These are phyloP conservation scores for Cryptosporidium parvum DNA, from an alignment of 169 alveolate species.

Conservation along the genomic window DNA sequence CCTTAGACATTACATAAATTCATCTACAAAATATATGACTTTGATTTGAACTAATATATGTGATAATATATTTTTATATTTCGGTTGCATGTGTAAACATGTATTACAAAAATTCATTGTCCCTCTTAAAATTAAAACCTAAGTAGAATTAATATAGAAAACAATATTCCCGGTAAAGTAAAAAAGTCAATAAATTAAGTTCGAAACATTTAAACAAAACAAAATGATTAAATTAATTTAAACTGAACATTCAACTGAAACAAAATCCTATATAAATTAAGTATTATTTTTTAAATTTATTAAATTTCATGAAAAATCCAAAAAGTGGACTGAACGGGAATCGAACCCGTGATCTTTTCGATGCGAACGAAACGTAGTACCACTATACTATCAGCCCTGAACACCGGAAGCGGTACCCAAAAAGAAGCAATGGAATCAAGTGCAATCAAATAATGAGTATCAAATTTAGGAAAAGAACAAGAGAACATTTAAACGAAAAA, in stretches of 20 bases:
- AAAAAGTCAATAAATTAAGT: background rate
- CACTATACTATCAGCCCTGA: conserved; percentile 77
- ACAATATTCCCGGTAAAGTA: background rate
- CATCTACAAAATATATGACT: background rate
- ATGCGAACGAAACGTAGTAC: conserved; percentile 78
- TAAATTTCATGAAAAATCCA: background rate
- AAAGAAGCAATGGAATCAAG: background rate
- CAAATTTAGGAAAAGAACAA: background rate
- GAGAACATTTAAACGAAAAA: background rate
- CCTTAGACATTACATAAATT: conserved; percentile 15
- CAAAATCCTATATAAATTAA: too few species aligned
- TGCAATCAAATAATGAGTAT: background rate
- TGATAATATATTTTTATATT: background rate
- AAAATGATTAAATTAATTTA: background rate
- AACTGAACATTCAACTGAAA: background rate
- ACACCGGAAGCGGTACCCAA: background rate
- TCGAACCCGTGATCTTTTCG: conserved; percentile 78
- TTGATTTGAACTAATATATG: background rate
- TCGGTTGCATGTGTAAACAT: conserved; percentile 26
- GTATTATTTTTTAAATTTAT: too few species aligned
- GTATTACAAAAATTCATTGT: conserved; percentile 2
- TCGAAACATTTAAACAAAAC: background rate
- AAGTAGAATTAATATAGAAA: background rate
- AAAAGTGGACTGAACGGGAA: conserved; percentile 77
- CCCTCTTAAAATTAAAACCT: conserved; percentile 5